phyloP scores from a whole-genome alignment of 177 flowering plant genomes.

The Vitis hybrid region DNA sequence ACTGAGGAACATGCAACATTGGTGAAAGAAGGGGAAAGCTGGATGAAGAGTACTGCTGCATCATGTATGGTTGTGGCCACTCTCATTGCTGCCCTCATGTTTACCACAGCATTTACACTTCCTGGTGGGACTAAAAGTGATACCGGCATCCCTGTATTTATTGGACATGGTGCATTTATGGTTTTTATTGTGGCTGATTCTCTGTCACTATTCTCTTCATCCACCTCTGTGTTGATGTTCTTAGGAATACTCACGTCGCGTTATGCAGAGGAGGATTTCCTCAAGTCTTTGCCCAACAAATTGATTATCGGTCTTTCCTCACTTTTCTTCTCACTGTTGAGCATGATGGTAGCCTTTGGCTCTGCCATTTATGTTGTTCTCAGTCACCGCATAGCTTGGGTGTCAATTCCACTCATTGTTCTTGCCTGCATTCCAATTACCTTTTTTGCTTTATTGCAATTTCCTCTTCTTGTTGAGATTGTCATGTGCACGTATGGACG shows the following conservation, averaged over 20 bases:
- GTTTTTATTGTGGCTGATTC: slow-evolving; percentile 17
- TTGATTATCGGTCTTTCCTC: no score
- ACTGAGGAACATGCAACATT: slow-evolving; percentile 7
- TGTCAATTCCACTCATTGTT: no score
- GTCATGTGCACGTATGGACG: no score
- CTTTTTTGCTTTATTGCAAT: no score
- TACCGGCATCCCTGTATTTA: slow-evolving; percentile 8
- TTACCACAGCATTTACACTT: slow-evolving; percentile 15
- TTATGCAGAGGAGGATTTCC: slow-evolving; percentile 21
- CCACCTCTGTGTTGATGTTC: slow-evolving; percentile 20
- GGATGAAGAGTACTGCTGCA: slow-evolving; percentile 19
- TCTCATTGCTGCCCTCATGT: slow-evolving; percentile 17
- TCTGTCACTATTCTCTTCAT: slow-evolving; percentile 11
- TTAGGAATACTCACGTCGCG: slow-evolving; percentile 21
- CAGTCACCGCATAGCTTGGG: no score
- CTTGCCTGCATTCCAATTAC: no score
- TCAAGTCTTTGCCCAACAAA: not conserved
- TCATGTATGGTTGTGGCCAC: slow-evolving; percentile 19
- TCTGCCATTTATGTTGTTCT: no score
- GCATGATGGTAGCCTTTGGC: no score
- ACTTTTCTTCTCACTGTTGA: no score
- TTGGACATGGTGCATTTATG: not conserved
- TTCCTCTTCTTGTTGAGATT: no score
- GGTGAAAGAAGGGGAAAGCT: not conserved
- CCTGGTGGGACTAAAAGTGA: slow-evolving; percentile 20